Evolutionary conservation across 163 green algal genomes (phyloP).

Genomic region (Chlamydomonas reinhardtii): DNA sequence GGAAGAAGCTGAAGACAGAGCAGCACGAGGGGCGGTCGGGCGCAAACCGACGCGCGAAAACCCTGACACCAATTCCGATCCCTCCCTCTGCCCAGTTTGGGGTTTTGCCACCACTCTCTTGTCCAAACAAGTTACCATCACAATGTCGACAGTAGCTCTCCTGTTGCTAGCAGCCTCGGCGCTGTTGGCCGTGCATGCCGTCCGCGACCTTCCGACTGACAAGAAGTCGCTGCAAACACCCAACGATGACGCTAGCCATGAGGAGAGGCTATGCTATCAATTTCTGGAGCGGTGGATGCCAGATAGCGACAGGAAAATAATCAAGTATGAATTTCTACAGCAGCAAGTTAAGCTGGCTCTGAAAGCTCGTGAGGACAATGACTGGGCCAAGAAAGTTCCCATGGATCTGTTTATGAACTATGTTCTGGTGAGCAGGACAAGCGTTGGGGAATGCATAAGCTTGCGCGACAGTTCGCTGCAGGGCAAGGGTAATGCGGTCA

Average conservation of each 20-base stretch:
- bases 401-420: slow-evolving; percentile 67
- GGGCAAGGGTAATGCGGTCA: too few species aligned
- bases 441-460: neutral
- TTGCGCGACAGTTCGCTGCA: too few species aligned
- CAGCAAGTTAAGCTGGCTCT: slow-evolving; percentile 31
- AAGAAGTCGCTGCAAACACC: neutral
- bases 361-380: slow-evolving; percentile 37
- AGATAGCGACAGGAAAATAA: neutral
- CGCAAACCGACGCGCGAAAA: too few species aligned
- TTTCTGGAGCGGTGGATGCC: slow-evolving; percentile 21
- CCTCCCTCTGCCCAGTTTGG: too few species aligned
- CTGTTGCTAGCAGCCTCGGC: too few species aligned
- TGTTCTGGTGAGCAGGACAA: slow-evolving; percentile 46
- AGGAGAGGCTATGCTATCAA: neutral
- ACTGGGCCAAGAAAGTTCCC: slow-evolving; percentile 62
- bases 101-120: too few species aligned
- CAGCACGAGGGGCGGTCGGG: too few species aligned
- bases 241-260: neutral
- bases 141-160: too few species aligned
- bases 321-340: neutral
- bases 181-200: neutral
- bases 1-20: too few species aligned
- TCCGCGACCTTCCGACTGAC: neutral
- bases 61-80: too few species aligned
- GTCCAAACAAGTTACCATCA: too few species aligned